A percentile compares a stretch with the other conserved stretches of the same genome.
These are phyloP conservation scores for Podaxis mareebaensis DNA, from an alignment of 768 basidiomycete species.

Conservation along the genomic window DNA sequence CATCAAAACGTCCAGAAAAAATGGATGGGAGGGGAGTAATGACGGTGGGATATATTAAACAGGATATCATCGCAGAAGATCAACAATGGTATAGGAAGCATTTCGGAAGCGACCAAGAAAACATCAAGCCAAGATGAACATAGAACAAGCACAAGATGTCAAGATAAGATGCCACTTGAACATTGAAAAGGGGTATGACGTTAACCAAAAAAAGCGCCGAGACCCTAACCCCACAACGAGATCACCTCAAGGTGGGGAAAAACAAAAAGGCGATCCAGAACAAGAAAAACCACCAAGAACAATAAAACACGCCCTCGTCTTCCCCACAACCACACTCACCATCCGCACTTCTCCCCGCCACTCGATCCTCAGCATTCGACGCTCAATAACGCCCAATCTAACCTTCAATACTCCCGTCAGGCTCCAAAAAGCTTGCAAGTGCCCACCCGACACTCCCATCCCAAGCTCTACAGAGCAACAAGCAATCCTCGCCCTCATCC, in stretches of 20 bases:
- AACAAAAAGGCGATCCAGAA: neutral
- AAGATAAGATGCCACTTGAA: slow-evolving; percentile 11
- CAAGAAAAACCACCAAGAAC: neutral
- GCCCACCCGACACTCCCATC: slow-evolving; percentile 71
- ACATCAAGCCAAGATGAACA: slow-evolving; percentile 1
- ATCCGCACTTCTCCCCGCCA: neutral
- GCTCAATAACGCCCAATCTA: neutral
- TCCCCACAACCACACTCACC: neutral
- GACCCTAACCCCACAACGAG: neutral
- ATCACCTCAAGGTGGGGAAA: slow-evolving; percentile 3
- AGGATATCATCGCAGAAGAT: slow-evolving; percentile 6
- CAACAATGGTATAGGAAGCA: neutral
- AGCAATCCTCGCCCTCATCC: slow-evolving; percentile 76
- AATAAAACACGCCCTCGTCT: neutral
- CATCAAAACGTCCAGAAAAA: neutral
- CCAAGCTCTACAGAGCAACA: slow-evolving; percentile 67
- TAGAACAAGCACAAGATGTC: slow-evolving; percentile 8
- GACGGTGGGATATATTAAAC: neutral
- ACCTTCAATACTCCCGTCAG: slow-evolving; percentile 35
- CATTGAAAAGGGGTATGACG: neutral
- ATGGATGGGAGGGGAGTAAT: neutral
- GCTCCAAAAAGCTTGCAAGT: slow-evolving; percentile 77
- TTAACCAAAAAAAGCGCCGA: slow-evolving; percentile 10
- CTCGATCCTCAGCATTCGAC: neutral
- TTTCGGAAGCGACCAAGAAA: neutral